These are phyloP conservation scores for Malassezia sympodialis DNA, from an alignment of 1,284 basidiomycete species.

Conservation along the genomic window DNA sequence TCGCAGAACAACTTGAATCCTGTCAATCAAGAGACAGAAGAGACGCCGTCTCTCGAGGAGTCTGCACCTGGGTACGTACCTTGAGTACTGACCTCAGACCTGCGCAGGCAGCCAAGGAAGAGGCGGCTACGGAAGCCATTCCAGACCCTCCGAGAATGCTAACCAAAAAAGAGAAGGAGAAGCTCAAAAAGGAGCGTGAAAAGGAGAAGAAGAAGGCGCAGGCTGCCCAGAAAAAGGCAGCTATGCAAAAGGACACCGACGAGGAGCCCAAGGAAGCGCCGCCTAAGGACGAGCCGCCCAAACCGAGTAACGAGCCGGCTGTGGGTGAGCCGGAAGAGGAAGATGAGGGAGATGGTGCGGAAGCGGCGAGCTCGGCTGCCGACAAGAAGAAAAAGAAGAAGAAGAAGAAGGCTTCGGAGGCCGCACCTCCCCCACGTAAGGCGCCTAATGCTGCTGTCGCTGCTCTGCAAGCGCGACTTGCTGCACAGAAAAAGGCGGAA, in stretches of 20 bases:
- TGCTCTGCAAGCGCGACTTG: slow-evolving; percentile 42
- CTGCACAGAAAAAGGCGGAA: slow-evolving; percentile 45
- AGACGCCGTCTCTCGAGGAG: slow-evolving; percentile 5
- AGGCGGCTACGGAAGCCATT: slow-evolving; percentile 11
- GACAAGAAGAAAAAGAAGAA: slow-evolving; percentile 45
- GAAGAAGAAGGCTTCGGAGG: slow-evolving; percentile 26
- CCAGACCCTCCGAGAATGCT: slow-evolving; percentile 23
- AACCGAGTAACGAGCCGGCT: neutral
- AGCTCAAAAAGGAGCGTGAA: slow-evolving; percentile 46
- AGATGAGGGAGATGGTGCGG: slow-evolving; percentile 21
- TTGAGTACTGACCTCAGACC: neutral
- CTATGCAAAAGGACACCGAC: slow-evolving; percentile 2
- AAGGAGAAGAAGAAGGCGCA: slow-evolving; percentile 30
- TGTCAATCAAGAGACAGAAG: slow-evolving; percentile 21
- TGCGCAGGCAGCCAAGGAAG: slow-evolving; percentile 13
- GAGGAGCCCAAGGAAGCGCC: neutral
- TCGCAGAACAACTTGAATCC: slow-evolving; percentile 24
- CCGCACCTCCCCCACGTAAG: slow-evolving; percentile 27
- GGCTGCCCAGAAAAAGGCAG: slow-evolving; percentile 17
- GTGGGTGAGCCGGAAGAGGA: slow-evolving; percentile 20
- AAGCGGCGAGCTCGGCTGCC: slow-evolving; percentile 11
- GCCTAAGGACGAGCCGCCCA: slow-evolving; percentile 1
- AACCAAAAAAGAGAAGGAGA: slow-evolving; percentile 47
- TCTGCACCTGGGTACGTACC: neutral
- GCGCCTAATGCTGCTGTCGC: slow-evolving; percentile 39